phyloP scores from a whole-genome alignment of 2,329 filamentous ascomycete genomes.

The Alternaria alternata region DNA sequence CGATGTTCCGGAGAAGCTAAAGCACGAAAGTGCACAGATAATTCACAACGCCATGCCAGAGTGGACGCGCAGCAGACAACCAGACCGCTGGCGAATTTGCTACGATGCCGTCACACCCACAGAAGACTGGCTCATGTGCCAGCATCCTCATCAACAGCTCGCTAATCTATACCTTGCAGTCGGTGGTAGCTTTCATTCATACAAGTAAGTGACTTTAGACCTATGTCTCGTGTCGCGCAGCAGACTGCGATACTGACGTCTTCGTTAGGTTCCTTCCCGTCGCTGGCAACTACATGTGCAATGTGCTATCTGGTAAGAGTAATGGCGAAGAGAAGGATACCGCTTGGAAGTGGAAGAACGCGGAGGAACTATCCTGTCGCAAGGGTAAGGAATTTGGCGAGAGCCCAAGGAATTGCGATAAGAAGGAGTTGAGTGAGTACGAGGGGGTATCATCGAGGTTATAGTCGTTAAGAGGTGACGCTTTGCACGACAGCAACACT shows the following conservation, averaged over 20 bases:
- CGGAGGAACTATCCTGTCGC: constrained; percentile 22
- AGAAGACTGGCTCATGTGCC: constrained; percentile 68
- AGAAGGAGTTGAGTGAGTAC: constrained; percentile 24
- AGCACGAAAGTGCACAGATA: constrained; percentile 51
- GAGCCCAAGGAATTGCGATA: constrained; percentile 14
- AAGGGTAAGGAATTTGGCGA: constrained; percentile 31
- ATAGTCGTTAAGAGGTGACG: background rate
- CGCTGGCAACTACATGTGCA: constrained; percentile 66
- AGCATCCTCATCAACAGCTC: constrained; percentile 59
- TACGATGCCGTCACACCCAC: constrained; percentile 70
- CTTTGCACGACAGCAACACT: background rate
- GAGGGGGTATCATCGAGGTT: constrained; percentile 16
- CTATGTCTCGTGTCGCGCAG: background rate
- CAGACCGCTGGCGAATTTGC: constrained; percentile 58
- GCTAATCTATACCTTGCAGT: constrained; percentile 67
- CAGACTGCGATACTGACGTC: background rate
- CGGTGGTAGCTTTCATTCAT: constrained; percentile 69
- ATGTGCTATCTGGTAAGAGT: constrained; percentile 48
- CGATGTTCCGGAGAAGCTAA: constrained; percentile 52
- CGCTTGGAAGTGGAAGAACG: constrained; percentile 49
- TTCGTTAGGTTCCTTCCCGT: constrained; percentile 62
- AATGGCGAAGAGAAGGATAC: constrained; percentile 50
- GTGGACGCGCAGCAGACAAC: constrained; percentile 43
- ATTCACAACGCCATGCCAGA: constrained; percentile 40
- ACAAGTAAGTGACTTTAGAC: constrained; percentile 54